Evolutionary conservation across 495 filamentous ascomycete genomes (phyloP).

Genomic region (Hypoxylon subgilvum): DNA sequence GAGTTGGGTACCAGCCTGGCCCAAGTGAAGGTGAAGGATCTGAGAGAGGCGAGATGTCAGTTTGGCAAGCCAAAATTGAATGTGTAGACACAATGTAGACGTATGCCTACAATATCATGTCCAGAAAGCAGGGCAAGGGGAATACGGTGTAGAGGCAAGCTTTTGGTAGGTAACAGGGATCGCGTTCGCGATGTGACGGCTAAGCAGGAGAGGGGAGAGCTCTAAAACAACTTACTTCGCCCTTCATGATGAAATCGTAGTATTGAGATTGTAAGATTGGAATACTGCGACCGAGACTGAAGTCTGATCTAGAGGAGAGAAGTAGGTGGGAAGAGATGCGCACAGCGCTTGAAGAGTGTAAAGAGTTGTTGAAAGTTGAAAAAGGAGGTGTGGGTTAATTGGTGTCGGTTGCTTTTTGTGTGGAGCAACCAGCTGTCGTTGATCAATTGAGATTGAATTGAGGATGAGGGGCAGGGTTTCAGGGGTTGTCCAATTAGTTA

Average conservation of each 20-base stretch:
- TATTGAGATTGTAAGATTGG: conserved; percentile 24
- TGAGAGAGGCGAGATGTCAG: conserved; percentile 43
- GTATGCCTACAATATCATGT: neutral
- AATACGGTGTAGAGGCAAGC: conserved; percentile 1
- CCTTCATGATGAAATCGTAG: conserved; percentile 44
- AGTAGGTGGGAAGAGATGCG: conserved; percentile 25
- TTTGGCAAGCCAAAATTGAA: conserved; percentile 4
- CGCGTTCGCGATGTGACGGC: neutral
- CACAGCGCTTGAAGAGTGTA: conserved; percentile 37
- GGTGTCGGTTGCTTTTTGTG: conserved; percentile 27
- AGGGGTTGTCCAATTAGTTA: conserved; percentile 30
- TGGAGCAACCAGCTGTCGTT: conserved; percentile 21
- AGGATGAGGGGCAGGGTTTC: conserved; percentile 35
- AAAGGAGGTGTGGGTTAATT: conserved; percentile 36
- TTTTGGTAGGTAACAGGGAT: conserved; percentile 3
- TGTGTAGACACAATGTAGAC: neutral
- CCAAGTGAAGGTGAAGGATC: conserved; percentile 89
- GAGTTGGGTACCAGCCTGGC: conserved; percentile 91
- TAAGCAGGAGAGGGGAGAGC: neutral
- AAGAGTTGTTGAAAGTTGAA: conserved; percentile 12
- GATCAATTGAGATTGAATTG: conserved; percentile 15
- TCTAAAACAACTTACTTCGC: conserved; percentile 43
- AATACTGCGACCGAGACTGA: conserved; percentile 28
- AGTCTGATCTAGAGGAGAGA: conserved; percentile 31
- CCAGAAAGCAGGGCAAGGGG: neutral